Evolutionary conservation across 83 land plant species (phyloP), one percentile per base, ranked within the genome.

Genomic region (Picea mariana): DNA sequence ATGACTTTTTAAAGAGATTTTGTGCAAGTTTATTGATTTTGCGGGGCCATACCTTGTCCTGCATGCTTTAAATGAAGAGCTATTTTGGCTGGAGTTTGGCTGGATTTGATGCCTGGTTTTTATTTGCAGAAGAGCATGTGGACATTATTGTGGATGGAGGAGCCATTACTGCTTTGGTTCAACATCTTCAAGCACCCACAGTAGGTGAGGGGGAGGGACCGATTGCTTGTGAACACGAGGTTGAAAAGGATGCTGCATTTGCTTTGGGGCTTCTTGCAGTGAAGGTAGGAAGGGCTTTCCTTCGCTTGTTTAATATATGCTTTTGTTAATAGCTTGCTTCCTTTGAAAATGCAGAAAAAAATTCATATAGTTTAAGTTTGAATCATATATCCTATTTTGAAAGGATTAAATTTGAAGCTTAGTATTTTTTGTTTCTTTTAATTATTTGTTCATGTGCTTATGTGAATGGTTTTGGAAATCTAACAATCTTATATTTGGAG

Each of bases 261-360:
- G 93, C 99, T 3, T 82, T 98, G 61, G 97, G 93, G 18, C 91
- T 94, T 3, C 95, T 98, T 78, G 99, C 98, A 17, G 97, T 93
- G 13, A 92, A 95, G 87, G 99, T 97, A 84, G 63, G 34, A 38
- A 9, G 27, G 65, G 80, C 34, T n/a, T 62, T 47, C 77, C 9
- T 21, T 23, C 65, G 20, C 55, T 17, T 42, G 38, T 21, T 24
- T 52, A 24, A 80, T 15, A 58, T 20, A 24, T 75, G 65, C 0
- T 78, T 15, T 20, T 6, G 42, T 79, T 66, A 6, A 34, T 66
- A 18, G 4, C 16, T 38, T 49, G 38, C 24, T 42, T 71, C 11
- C 31, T 24, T 23, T 66, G 42, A 47, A 63, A 31, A 20, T 24
- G 65, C 15, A 26, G 40, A 63, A n/a, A 9, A 16, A 7, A 40